These are phyloP conservation scores for Fusarium napiforme DNA, from an alignment of 2,329 filamentous ascomycete genomes.

Conservation along the genomic window DNA sequence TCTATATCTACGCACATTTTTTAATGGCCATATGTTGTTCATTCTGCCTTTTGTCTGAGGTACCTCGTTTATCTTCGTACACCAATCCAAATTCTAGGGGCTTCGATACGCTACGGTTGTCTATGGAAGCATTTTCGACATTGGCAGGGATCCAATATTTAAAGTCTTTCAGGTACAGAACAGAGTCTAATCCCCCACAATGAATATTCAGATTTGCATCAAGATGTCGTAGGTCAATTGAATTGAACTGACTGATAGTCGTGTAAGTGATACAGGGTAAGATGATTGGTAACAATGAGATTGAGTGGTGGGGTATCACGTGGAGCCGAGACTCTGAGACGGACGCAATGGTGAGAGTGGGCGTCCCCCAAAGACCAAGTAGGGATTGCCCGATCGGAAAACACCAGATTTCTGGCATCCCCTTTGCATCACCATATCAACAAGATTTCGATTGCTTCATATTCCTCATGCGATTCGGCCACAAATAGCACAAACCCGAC, in stretches of 20 bases:
- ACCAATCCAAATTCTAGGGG: background rate
- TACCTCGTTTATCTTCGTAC: background rate
- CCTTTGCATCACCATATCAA: constrained; percentile 28
- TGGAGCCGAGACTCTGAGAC: constrained; percentile 31
- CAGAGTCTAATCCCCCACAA: background rate
- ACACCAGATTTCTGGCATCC: constrained; percentile 38
- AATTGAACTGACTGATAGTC: background rate
- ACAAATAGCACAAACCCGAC: background rate
- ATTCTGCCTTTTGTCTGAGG: background rate
- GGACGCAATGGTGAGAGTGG: constrained; percentile 21
- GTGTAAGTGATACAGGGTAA: constrained; percentile 38
- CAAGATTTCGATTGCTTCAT: constrained; percentile 3
- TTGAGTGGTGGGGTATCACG: constrained; percentile 34
- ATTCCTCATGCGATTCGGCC: constrained; percentile 20
- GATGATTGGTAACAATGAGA: background rate
- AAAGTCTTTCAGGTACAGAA: background rate
- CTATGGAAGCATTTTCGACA: background rate
- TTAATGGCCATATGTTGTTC: background rate
- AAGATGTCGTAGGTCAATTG: too few species aligned
- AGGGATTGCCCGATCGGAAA: constrained; percentile 36
- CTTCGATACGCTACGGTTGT: background rate
- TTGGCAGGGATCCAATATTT: background rate
- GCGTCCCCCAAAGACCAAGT: constrained; percentile 23
- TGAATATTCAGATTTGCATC: background rate
- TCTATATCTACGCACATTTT: rapidly evolving